Percentiles rank a stretch among this genome's conserved stretches.
phyloP scores from a whole-genome alignment of 306 rosid species.

The Cicer pinnatifidum region DNA sequence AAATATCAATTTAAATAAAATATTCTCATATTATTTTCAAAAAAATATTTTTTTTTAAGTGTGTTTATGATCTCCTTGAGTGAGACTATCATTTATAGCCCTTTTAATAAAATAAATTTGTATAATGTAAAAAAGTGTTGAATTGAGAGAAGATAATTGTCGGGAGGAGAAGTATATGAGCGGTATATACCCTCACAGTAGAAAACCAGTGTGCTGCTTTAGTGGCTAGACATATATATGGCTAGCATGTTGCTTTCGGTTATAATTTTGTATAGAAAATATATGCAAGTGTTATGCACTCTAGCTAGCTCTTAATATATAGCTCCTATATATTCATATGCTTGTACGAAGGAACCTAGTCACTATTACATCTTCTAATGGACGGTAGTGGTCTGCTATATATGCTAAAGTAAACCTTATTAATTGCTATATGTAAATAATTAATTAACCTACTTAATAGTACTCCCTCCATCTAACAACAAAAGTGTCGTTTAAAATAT shows the following conservation, averaged over 20 bases:
- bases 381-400: conserved; percentile 6
- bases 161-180: background rate
- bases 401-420: background rate
- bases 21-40: too few relatives aligned
- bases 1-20: too few relatives aligned
- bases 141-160: background rate
- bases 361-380: background rate
- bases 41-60: background rate
- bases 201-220: conserved; percentile 35
- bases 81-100: background rate
- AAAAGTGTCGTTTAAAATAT: too few relatives aligned
- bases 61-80: background rate
- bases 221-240: conserved; percentile 19
- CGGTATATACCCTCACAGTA: conserved; percentile 8
- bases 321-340: background rate
- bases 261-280: background rate
- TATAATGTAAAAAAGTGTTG: background rate
- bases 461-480: too few relatives aligned
- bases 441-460: background rate
- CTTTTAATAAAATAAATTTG: background rate
- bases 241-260: conserved; percentile 34
- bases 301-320: background rate
- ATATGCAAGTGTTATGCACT: background rate
- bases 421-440: conserved; percentile 29
- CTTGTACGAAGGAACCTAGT: conserved; percentile 20